These are phyloP conservation scores for Meredithiella fracta DNA, from an alignment of 2,329 filamentous ascomycete genomes.

Conservation along the genomic window DNA sequence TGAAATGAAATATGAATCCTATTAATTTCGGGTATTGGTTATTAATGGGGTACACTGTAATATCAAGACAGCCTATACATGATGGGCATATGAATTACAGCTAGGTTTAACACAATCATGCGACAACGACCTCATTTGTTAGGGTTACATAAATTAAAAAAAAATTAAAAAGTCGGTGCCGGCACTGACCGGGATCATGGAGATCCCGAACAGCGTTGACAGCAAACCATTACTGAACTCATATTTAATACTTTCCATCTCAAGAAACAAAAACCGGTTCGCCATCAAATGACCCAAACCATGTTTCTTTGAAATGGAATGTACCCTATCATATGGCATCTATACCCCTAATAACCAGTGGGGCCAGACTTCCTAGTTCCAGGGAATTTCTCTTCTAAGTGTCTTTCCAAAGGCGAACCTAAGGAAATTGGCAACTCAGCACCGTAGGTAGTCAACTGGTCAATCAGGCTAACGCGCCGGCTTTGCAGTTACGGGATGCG, in stretches of 20 bases:
- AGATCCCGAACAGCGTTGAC: background rate
- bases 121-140: background rate
- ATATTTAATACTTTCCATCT: background rate
- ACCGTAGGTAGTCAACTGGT: conserved; percentile 11
- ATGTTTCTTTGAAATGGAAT: background rate
- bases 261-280: background rate
- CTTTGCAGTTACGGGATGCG: conserved; percentile 10
- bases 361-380: conserved; percentile 15
- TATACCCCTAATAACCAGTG: conserved; percentile 14
- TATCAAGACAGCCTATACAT: no score
- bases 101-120: no score
- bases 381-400: conserved; percentile 15
- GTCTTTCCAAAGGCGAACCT: conserved; percentile 11
- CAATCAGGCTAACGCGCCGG: background rate
- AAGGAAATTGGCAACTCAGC: conserved; percentile 15
- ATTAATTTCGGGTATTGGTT: no score
- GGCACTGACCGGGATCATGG: background rate
- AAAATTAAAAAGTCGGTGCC: background rate
- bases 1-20: background rate
- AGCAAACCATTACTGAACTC: no score
- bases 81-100: no score
- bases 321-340: conserved; percentile 15
- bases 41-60: no score
- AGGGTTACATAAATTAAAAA: background rate
- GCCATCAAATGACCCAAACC: no score